These are phyloP conservation scores for Globisporangium alternatum DNA, from an alignment of 352 stramenopile species.

Conservation along the genomic window DNA sequence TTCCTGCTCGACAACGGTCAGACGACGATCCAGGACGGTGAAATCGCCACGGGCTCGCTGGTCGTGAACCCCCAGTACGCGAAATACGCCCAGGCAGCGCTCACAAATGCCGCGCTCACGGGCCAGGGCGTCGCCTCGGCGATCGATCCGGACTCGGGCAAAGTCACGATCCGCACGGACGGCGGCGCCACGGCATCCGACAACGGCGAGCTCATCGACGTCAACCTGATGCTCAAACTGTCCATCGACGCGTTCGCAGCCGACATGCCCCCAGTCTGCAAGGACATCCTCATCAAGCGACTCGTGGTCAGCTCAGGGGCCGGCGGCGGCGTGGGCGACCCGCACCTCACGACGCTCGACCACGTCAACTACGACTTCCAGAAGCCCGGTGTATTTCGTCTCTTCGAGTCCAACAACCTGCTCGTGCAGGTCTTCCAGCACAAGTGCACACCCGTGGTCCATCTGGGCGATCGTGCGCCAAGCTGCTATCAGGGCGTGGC, in stretches of 20 bases:
- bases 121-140: not conserved
- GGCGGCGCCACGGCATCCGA: not conserved
- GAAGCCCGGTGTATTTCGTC: conserved; percentile 25
- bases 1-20: conserved; percentile 10
- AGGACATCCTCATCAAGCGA: conserved; percentile 20
- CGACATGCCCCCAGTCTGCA: conserved; percentile 12
- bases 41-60: conserved; percentile 5
- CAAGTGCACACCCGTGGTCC: conserved; percentile 24
- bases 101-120: not conserved
- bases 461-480: conserved; percentile 5
- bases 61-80: conserved; percentile 6
- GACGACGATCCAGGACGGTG: conserved; percentile 8
- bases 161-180: conserved; percentile 7
- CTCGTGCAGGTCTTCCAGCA: conserved; percentile 32
- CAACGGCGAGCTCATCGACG: conserved; percentile 6
- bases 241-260: conserved; percentile 12
- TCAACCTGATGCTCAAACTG: conserved; percentile 8
- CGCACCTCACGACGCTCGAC: conserved; percentile 36
- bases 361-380: conserved; percentile 30
- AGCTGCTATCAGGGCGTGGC: conserved; percentile 30
- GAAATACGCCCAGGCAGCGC: not conserved
- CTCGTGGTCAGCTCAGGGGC: conserved; percentile 11
- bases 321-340: conserved; percentile 23
- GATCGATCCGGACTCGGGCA: not conserved
- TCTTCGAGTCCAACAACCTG: conserved; percentile 28